Base-by-base conservation (phyloP, 345 rosid species). In the Carallia pectinifolia region DNA sequence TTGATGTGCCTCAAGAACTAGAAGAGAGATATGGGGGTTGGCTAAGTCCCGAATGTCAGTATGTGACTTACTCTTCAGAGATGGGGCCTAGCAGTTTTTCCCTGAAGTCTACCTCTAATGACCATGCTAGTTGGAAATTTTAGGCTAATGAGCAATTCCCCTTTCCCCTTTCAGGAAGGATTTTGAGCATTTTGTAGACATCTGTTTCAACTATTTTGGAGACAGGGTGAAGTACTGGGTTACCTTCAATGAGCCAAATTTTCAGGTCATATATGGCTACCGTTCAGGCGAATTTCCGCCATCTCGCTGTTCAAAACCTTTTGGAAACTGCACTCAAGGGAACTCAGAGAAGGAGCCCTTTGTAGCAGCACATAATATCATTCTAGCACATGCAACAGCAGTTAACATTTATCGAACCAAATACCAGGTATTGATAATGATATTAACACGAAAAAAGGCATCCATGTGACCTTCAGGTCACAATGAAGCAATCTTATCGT, bases 171-270 rank as follows among this genome's bases (percentile, higher is more conserved):
- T 37, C 71, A 73, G 76, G 71, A 30, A 66, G 61, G 76, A 73
- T 66, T 73, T 73, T 38, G 66, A 61, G 27, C 52, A 73, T 30
- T 73, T 58, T 59, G 71, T 53, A 58, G 76, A 73, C 61, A 52
- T 73, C 1, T 73, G 76, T 50, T 73, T 73, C 30, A 48, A 65
- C 60, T 19, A 66, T 50, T 73, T 73, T 39, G 76, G 76, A 48
- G 76, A 73, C 55, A 19, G 76, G 37, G 76, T 66, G 19, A 66
- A 72, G 70, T 72, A 65, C 65, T 72, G 76, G 76, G 48, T 65
- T 15, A 72, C 76, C 27, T 66, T 73, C 66, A 73, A 73, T 38
- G 76, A 73, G 52, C 76, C 76, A 10, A 73, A 73, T 17, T 47
- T 33, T 53, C 76, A 73, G 29, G 71, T 53, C 19, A 59, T 18